Evolutionary conservation across 306 rosid species (phyloP).

Genomic region (Ammopiptanthus mongolicus): DNA sequence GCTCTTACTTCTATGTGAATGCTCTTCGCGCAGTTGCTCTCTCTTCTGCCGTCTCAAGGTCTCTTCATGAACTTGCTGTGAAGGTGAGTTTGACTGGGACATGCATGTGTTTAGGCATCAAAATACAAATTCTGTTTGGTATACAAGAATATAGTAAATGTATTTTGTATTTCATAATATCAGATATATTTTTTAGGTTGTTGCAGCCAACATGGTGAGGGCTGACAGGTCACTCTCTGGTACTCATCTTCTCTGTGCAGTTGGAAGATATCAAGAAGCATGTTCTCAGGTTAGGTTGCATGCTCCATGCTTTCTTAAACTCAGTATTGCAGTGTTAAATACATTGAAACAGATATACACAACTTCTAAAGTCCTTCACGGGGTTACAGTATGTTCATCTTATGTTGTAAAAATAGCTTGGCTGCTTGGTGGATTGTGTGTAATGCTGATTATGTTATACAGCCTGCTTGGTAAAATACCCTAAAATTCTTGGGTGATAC

Average conservation of each 20-base stretch:
- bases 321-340: neutral
- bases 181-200: conserved; percentile 54
- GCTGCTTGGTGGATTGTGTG: neutral
- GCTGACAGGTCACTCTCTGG: conserved; percentile 94
- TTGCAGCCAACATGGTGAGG: conserved; percentile 99
- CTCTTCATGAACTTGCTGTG: conserved; percentile 95
- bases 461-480: neutral
- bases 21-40: conserved; percentile 97
- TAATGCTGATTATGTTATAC: neutral
- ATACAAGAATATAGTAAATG: conserved; percentile 1
- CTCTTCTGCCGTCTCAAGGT: conserved; percentile 86
- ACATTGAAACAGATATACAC: neutral
- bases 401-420: conserved; percentile 1
- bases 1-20: conserved; percentile 82
- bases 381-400: neutral
- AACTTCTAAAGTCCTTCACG: neutral
- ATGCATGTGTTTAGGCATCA: conserved; percentile 16
- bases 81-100: conserved; percentile 61
- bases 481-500: neutral
- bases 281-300: conserved; percentile 85
- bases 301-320: neutral
- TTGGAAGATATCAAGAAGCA: conserved; percentile 97
- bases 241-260: conserved; percentile 98
- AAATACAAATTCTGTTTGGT: conserved; percentile 18
- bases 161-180: conserved; percentile 12